phyloP scores from a whole-genome alignment of 352 stramenopile species.

The Phytophthora syringae region DNA sequence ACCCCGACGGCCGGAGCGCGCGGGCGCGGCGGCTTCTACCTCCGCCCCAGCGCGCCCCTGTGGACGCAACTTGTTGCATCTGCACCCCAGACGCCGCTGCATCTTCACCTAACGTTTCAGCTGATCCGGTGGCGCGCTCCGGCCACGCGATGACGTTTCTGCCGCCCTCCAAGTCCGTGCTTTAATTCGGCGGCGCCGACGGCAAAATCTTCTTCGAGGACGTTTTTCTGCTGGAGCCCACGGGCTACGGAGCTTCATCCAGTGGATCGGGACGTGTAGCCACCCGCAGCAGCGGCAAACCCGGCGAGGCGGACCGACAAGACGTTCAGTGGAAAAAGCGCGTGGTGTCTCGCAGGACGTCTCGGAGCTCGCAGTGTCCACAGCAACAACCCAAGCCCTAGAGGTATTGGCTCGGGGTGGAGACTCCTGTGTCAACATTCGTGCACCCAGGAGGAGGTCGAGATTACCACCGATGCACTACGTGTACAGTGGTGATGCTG shows the following conservation, averaged over 20 bases:
- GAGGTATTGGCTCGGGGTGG: constrained; percentile 12
- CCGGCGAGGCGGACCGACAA: background rate
- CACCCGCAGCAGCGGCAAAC: constrained; percentile 6
- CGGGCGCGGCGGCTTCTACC: constrained; percentile 1
- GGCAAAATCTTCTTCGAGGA: constrained; percentile 67
- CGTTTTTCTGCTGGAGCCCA: constrained; percentile 60
- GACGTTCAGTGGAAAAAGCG: constrained; percentile 64
- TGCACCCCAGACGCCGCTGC: background rate
- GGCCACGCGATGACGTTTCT: constrained; percentile 70
- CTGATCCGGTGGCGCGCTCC: constrained; percentile 45
- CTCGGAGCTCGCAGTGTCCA: constrained; percentile 15
- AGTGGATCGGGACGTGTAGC: background rate
- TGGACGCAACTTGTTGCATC: constrained; percentile 38
- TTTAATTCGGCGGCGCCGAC: constrained; percentile 73
- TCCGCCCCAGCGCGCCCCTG: constrained; percentile 10
- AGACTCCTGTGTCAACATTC: constrained; percentile 18
- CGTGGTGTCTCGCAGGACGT: constrained; percentile 40
- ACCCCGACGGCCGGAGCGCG: constrained; percentile 4
- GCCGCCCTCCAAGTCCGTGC: constrained; percentile 46
- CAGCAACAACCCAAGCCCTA: constrained; percentile 11
- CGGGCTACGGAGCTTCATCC: constrained; percentile 19
- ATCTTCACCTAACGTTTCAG: background rate
- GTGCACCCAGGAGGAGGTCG: constrained; percentile 37
- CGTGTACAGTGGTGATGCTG: no score
- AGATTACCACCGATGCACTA: constrained; percentile 84